Evolutionary conservation across 768 basidiomycete species (phyloP).

Genomic region (Leccinum variicolor): DNA sequence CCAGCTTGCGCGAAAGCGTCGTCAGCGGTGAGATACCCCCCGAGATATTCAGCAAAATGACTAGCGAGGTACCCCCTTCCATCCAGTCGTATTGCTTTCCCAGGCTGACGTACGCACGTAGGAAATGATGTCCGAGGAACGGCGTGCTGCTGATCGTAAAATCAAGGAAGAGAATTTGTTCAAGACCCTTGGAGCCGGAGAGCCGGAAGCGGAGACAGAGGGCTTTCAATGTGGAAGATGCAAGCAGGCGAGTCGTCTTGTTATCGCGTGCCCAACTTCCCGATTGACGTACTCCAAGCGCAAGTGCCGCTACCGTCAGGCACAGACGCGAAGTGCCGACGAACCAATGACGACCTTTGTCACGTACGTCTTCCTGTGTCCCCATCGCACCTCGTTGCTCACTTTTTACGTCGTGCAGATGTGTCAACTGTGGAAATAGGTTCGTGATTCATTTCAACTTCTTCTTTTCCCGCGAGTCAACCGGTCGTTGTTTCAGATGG

Average conservation of each 20-base stretch:
- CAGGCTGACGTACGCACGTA: constrained; percentile 36
- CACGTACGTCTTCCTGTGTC: constrained; percentile 49
- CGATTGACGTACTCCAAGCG: constrained; percentile 39
- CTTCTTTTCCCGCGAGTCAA: not conserved
- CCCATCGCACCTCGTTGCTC: not conserved
- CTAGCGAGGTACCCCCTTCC: constrained; percentile 54
- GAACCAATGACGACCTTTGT: constrained; percentile 99
- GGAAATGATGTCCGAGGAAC: constrained; percentile 97
- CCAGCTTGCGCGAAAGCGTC: constrained; percentile 77
- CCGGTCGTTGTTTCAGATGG: constrained; percentile 39
- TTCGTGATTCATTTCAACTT: constrained; percentile 19
- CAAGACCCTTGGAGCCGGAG: constrained; percentile 85
- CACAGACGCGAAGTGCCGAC: constrained; percentile 96
- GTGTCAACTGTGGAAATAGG: constrained; percentile 66
- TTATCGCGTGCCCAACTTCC: not conserved
- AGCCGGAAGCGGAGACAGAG: constrained; percentile 92
- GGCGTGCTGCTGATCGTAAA: constrained; percentile 77
- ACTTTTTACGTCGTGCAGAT: constrained; percentile 34
- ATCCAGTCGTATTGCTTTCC: not conserved
- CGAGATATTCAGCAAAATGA: constrained; percentile 74
- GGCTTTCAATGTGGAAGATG: constrained; percentile 97
- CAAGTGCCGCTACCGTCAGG: constrained; percentile 91
- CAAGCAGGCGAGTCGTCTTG: constrained; percentile 63
- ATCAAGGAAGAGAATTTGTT: constrained; percentile 86
- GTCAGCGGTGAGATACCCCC: constrained; percentile 77